Conservation (phyloP, 176 grass and related monocot genomes). For the Juncus inflexus region DNA sequence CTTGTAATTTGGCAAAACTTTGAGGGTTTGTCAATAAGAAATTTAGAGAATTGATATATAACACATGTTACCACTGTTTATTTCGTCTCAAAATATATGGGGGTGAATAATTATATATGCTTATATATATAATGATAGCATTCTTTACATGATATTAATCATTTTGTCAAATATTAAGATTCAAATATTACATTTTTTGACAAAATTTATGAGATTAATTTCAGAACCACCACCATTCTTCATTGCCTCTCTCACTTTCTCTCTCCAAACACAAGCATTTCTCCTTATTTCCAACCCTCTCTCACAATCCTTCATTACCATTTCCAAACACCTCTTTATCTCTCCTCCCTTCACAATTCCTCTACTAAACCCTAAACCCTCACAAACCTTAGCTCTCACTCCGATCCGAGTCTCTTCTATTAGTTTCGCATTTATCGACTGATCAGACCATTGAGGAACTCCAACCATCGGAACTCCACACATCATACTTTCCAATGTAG, state of each 20-base stretch:
- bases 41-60: no score
- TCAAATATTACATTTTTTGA: not conserved
- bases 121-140: no score
- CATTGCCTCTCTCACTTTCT: constrained; percentile 1
- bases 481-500: constrained; percentile 50
- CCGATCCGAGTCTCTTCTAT: constrained; percentile 53
- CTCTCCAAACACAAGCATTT: constrained; percentile 4
- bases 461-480: constrained; percentile 52
- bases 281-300: constrained; percentile 1
- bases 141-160: no score
- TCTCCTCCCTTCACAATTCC: constrained; percentile 15
- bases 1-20: no score
- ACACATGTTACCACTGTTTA: no score
- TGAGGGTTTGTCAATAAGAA: no score
- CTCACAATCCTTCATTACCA: constrained; percentile 20
- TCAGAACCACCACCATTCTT: constrained; percentile 20
- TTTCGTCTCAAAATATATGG: no score
- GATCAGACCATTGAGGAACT: constrained; percentile 54
- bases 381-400: constrained; percentile 1
- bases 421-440: constrained; percentile 46
- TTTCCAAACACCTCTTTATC: constrained; percentile 26
- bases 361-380: not conserved
- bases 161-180: no score
- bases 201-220: constrained; percentile 16
- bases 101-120: no score